A percentile compares a stretch with the other conserved stretches of the same genome.
Evolutionary conservation across 371 early-diverging fungal genomes (phyloP).

Genomic region (Haplosporangium sp.): DNA sequence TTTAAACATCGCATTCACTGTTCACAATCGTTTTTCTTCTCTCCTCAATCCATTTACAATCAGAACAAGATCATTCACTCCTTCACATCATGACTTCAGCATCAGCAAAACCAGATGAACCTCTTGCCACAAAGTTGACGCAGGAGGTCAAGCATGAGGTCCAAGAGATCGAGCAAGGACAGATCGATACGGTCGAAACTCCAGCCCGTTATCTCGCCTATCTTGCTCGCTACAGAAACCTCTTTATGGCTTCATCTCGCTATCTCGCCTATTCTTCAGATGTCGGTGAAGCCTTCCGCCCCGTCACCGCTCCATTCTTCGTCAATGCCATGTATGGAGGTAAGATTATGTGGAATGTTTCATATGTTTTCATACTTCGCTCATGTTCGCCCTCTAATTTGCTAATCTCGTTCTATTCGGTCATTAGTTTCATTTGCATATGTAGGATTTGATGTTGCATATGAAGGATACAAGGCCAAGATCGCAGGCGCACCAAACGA

Average conservation of each 20-base stretch:
- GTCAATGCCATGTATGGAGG: constrained; percentile 74
- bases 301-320: constrained; percentile 66
- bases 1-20: neutral
- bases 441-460: constrained; percentile 72
- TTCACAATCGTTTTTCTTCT: constrained; percentile 1
- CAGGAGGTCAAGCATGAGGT: constrained; percentile 46
- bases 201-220: constrained; percentile 77
- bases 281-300: constrained; percentile 84
- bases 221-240: constrained; percentile 69
- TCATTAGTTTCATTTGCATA: constrained; percentile 68
- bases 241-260: constrained; percentile 67
- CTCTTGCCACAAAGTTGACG: constrained; percentile 24
- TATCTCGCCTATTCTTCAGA: constrained; percentile 80
- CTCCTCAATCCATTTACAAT: neutral
- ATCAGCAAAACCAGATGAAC: constrained; percentile 18
- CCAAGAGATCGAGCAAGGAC: constrained; percentile 53
- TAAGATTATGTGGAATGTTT: constrained; percentile 2
- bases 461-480: constrained; percentile 76
- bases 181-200: constrained; percentile 66
- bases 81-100: constrained; percentile 17
- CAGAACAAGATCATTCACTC: neutral
- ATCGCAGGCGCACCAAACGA: constrained; percentile 60
- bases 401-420: neutral
- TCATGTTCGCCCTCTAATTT: neutral
- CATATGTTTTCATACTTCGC: neutral